Evolutionary conservation across 2,329 filamentous ascomycete species (phyloP), one percentile per base, ranked within the genome.

Genomic region (Neonectria magnoliae): DNA sequence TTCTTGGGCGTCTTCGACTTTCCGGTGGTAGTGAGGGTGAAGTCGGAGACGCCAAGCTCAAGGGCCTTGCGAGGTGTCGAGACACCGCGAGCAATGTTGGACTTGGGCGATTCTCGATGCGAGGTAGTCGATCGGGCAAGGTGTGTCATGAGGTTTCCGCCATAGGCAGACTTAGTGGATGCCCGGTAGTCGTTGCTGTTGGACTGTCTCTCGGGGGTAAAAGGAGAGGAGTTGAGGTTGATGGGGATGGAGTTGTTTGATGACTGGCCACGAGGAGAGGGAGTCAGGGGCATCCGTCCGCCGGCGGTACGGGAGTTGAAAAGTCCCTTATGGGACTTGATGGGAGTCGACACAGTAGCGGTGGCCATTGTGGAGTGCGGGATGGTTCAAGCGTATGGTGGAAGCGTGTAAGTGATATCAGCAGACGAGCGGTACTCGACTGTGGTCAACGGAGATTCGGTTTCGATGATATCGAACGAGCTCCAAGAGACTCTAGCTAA

Each of bases 231-330:
- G 78, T 87, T 85, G 64, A 87, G 77, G 76, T 85, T 87, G 70
- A 81, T 69, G 13, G 85, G 81, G 59, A 83, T 77, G 44, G 81
- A 83, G 47, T 82, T 81, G 51, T 82, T 81, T 33, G 83, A 81
- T 36, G 84, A 83, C 69, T 90, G 88, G 71, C 91, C 89, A 71
- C 90, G 89, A 63, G 96, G 96, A 62, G 95, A 98, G 33, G 96
- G 95, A 4, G 95, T 98, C 77, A 99, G 84, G 73, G 96, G 94
- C 86, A 97, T 94, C 68, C 96, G 93, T 79, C 94, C 94, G 82
- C 95, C 94, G 80, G 94, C 96, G 78, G 94, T 96, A 79, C 94
- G 94, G 73, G 93, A 89, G 72, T 91, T 94, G 85, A 98, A 98
- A 76, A 98, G 88, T 65, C 94, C 93, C 82, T 92, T 90, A 81